These are phyloP conservation scores for Leersia perrieri DNA, from an alignment of 176 grass and related monocot species.

Conservation along the genomic window DNA sequence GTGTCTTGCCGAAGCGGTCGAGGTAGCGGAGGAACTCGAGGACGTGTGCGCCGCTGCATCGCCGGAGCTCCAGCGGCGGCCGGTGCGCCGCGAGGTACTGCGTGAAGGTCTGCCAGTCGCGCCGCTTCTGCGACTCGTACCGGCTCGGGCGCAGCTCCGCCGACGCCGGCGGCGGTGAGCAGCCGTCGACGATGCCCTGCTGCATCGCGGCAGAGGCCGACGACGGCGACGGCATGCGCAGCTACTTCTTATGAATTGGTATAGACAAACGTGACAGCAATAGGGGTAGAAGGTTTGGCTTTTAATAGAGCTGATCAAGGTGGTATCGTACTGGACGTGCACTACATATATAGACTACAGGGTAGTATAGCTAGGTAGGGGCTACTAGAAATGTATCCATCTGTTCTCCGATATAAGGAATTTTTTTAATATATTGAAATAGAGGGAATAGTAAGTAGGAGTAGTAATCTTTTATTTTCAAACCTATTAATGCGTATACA, in stretches of 20 bases:
- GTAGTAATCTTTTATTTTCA: no score
- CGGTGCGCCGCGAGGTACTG: conserved; percentile 55
- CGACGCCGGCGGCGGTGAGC: no score
- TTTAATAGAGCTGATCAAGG: background rate
- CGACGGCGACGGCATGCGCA: background rate
- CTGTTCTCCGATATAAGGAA: no score
- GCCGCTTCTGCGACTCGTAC: conserved; percentile 79
- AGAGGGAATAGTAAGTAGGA: no score
- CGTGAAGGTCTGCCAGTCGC: conserved; percentile 61
- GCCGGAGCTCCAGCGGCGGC: conserved; percentile 50
- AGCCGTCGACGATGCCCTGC: background rate
- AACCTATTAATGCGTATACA: no score
- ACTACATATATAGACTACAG: no score
- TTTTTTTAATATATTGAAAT: no score
- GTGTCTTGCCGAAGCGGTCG: conserved; percentile 86
- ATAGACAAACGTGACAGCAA: background rate
- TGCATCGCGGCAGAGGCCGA: background rate
- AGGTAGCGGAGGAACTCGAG: conserved; percentile 93
- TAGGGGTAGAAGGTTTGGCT: background rate
- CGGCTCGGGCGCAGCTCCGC: conserved; percentile 36
- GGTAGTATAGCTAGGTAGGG: background rate
- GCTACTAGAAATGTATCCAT: background rate
- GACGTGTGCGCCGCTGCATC: conserved; percentile 67
- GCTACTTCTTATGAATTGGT: background rate
- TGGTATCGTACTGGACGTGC: background rate